phyloP scores from a whole-genome alignment of 805 yeast genomes.

The Priceomyces fermenticarens region DNA sequence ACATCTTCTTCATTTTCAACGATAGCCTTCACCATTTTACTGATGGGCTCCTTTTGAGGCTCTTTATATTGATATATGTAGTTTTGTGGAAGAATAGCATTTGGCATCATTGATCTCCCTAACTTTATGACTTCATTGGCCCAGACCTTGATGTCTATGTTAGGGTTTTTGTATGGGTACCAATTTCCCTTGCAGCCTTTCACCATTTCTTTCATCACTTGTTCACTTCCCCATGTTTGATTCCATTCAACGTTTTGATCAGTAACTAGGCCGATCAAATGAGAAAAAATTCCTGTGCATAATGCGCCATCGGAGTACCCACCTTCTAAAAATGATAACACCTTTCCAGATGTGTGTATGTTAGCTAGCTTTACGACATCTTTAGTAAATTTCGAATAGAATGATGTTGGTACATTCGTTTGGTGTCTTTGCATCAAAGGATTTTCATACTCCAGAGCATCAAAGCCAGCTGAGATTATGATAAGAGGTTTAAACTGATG shows the following conservation, averaged over 20 bases:
- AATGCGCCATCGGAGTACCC: conserved; percentile 85
- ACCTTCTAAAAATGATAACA: conserved; percentile 74
- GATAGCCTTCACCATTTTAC: conserved; percentile 32
- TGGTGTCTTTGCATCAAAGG: conserved; percentile 84
- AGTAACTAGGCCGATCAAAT: conserved; percentile 63
- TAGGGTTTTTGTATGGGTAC: conserved; percentile 55
- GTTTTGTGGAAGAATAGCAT: conserved; percentile 37
- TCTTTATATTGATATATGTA: conserved; percentile 29
- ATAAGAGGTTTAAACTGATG: conserved; percentile 48
- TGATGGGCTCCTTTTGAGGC: conserved; percentile 11
- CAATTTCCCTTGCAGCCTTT: conserved; percentile 69
- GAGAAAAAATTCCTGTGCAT: conserved; percentile 75
- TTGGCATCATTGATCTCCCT: conserved; percentile 63
- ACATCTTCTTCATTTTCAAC: conserved; percentile 12
- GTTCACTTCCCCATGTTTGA: conserved; percentile 59
- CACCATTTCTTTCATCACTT: conserved; percentile 60
- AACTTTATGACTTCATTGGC: conserved; percentile 61
- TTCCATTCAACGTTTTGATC: conserved; percentile 48
- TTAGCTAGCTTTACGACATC: conserved; percentile 72
- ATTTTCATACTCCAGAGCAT: conserved; percentile 79
- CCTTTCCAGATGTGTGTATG: conserved; percentile 55
- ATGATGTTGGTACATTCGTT: conserved; percentile 77
- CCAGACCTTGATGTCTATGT: conserved; percentile 54
- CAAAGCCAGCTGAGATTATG: conserved; percentile 84
- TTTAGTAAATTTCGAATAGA: conserved; percentile 66